phyloP scores from a whole-genome alignment of 192 early-diverging fungal genomes.

The Umbelopsis sp. region DNA sequence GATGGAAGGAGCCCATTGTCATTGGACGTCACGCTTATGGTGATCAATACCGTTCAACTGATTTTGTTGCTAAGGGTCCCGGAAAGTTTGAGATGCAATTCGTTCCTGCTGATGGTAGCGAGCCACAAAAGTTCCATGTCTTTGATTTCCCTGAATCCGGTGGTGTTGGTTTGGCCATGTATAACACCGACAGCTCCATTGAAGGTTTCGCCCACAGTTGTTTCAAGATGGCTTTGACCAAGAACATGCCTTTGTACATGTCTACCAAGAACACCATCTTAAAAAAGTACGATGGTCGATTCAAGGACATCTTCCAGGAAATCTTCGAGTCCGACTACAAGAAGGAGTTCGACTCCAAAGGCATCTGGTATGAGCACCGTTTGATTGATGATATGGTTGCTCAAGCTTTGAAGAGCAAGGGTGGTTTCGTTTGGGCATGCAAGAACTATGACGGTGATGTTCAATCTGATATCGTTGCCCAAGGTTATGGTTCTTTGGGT shows the following conservation, averaged over 20 bases:
- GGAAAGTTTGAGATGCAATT: conserved; percentile 89
- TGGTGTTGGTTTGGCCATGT: conserved; percentile 96
- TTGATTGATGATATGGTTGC: conserved; percentile 99
- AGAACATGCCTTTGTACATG: conserved; percentile 95
- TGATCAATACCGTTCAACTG: conserved; percentile 98
- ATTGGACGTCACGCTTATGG: conserved; percentile 98
- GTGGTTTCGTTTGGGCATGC: conserved; percentile 91
- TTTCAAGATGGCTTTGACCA: conserved; percentile 90
- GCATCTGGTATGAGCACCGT: conserved; percentile 93
- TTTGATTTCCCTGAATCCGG: conserved; percentile 77
- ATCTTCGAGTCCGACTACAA: conserved; percentile 71
- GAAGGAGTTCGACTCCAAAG: conserved; percentile 25
- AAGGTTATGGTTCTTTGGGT: conserved; percentile 93
- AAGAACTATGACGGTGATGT: conserved; percentile 98
- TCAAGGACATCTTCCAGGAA: conserved; percentile 96
- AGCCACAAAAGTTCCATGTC: conserved; percentile 64
- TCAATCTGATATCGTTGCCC: conserved; percentile 92
- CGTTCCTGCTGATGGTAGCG: conserved; percentile 63
- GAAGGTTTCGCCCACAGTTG: conserved; percentile 91
- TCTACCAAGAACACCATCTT: conserved; percentile 98
- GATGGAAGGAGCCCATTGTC: conserved; percentile 92
- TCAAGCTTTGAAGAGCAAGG: conserved; percentile 90
- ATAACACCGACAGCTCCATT: conserved; percentile 91
- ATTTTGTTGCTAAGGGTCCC: conserved; percentile 89
- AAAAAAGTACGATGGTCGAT: conserved; percentile 96